Conservation (phyloP, 1,139 yeast species). For the Ogataea hybrid region DNA sequence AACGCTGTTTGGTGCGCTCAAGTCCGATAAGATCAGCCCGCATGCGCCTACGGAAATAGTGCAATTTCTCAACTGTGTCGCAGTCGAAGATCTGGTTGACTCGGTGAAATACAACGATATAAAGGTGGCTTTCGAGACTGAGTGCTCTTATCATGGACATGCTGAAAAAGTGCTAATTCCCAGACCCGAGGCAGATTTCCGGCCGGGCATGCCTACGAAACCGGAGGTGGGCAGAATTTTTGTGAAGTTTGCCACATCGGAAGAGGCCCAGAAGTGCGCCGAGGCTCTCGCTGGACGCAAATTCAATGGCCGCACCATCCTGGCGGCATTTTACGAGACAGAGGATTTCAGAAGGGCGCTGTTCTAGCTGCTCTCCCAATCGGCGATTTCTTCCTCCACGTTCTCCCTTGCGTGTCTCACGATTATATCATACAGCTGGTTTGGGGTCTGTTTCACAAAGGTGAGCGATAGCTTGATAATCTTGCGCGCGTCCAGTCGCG, state of each 20-base stretch:
- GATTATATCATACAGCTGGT: conserved; percentile 61
- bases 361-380: conserved; percentile 22
- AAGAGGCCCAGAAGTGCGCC: conserved; percentile 57
- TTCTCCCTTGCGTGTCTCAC: conserved; percentile 71
- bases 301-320: conserved; percentile 68
- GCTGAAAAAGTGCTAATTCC: conserved; percentile 63
- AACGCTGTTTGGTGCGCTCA: conserved; percentile 17
- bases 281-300: conserved; percentile 63
- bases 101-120: conserved; percentile 50
- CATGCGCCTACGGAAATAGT: conserved; percentile 55
- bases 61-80: conserved; percentile 62
- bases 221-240: conserved; percentile 74
- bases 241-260: conserved; percentile 57
- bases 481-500: conserved; percentile 68
- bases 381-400: conserved; percentile 36
- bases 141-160: conserved; percentile 52
- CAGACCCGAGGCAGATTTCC: conserved; percentile 53
- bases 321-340: conserved; percentile 64
- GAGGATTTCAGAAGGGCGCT: conserved; percentile 43
- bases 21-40: conserved; percentile 15
- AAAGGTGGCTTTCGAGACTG: conserved; percentile 49
- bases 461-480: conserved; percentile 78
- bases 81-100: conserved; percentile 61
- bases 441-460: conserved; percentile 75
- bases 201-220: conserved; percentile 39